Percentiles rank a stretch among this genome's conserved stretches.
Evolutionary conservation across 495 filamentous ascomycete species (phyloP).

Genomic region (Trichoderma gamsii): DNA sequence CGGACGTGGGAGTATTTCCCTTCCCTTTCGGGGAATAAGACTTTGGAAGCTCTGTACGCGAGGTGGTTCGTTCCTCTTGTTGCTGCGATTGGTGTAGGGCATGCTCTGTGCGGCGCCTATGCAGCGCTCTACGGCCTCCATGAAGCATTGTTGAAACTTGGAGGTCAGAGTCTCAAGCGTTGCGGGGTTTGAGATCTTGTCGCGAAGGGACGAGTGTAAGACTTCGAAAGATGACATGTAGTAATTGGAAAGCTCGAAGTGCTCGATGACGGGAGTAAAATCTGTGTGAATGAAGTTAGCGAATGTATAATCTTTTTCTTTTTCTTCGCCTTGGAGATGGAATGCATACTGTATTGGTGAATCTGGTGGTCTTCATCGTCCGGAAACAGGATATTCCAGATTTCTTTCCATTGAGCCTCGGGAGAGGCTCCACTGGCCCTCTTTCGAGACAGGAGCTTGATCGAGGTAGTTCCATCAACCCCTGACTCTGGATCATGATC

Average conservation of each 20-base stretch:
- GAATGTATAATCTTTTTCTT: neutral
- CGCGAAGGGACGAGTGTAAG: constrained; percentile 11
- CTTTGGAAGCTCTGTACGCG: neutral
- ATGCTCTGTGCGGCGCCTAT: constrained; percentile 14
- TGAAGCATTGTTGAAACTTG: constrained; percentile 16
- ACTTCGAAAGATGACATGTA: constrained; percentile 10
- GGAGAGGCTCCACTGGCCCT: constrained; percentile 14
- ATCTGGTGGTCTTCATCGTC: constrained; percentile 13
- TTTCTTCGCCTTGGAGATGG: neutral
- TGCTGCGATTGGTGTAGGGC: constrained; percentile 18
- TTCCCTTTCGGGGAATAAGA: neutral
- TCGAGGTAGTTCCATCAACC: constrained; percentile 14
- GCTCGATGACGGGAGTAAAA: constrained; percentile 17
- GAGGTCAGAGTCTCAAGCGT: constrained; percentile 15
- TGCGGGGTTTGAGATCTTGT: neutral
- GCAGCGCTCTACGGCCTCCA: constrained; percentile 16
- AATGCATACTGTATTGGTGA: constrained; percentile 6
- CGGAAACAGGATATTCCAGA: constrained; percentile 17
- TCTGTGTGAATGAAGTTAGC: neutral
- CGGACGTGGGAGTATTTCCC: neutral
- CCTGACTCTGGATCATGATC: constrained; percentile 18
- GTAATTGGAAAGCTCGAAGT: constrained; percentile 15
- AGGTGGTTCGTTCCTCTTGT: constrained; percentile 17
- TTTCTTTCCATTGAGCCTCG: constrained; percentile 17
- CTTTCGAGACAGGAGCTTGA: constrained; percentile 16